Evolutionary conservation across 768 basidiomycete genomes (phyloP), one percentile per base, ranked within the genome.

Genomic region (Mycena belliarum): DNA sequence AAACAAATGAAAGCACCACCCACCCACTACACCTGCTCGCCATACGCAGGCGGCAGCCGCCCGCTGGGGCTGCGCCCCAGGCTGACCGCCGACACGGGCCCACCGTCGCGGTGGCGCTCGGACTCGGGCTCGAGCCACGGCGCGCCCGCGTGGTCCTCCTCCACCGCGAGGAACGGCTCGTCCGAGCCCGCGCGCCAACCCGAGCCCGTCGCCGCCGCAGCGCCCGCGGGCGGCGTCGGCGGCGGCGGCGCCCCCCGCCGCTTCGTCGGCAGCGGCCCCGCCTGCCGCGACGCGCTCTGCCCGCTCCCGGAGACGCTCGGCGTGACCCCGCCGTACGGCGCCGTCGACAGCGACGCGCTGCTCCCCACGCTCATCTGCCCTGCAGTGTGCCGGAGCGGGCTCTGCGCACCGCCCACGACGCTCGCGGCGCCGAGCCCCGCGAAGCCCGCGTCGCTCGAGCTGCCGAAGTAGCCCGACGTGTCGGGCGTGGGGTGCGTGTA

Each of bases 1-100:
- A 38, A n/a, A 38, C 18, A 38, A n/a, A 38, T n/a, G 10, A 38
- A 38, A 38, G 2, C 16, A 18, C 37, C 18, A 3, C 18, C 18
- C 37, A n/a, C 37, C 37, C 18, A 6, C 18, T 38, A 38, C 16
- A 51, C 0, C 38, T 57, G 56, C 55, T 67, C 66, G 33, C 66
- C 66, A 62, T 67, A 65, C 38, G 66, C 66, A 45, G 66, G 66
- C 26, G 66, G 66, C 45, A 65, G 43, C 41, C 66, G 50, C 38
- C 65, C 66, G 18, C 59, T 61, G 29, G 62, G 24, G 20, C 54
- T 55, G 15, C 65, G 51, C 25, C 63, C 59, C 46, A 67, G 29
- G 8, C 55, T 28, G 23, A 48, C 51, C 2, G 52, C 52, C 45
- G 55, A 50, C 24, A 64, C 53, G 2, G 65, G 66, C 23, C 66